Evolutionary conservation across 2,329 filamentous ascomycete genomes (phyloP).

Genomic region (Nigrograna mackinnonii): DNA sequence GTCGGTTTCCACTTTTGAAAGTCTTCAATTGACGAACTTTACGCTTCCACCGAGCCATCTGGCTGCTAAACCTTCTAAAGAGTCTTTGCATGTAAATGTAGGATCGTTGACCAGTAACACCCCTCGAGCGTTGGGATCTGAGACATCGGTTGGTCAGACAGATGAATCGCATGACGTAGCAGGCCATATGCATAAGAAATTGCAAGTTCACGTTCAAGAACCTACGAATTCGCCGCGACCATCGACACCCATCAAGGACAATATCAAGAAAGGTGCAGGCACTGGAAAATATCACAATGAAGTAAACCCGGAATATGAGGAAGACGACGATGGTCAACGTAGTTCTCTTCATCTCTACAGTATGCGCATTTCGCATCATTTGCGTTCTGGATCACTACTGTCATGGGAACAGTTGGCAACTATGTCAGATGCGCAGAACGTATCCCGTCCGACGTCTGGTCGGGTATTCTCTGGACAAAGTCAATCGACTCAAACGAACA

Average conservation of each 20-base stretch:
- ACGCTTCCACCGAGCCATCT: constrained; percentile 18
- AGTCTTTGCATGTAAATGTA: no score
- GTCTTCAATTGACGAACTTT: constrained; percentile 33
- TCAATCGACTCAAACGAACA: constrained; percentile 11
- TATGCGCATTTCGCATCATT: constrained; percentile 50
- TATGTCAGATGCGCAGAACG: constrained; percentile 18
- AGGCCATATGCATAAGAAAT: no score
- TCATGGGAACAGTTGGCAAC: constrained; percentile 38
- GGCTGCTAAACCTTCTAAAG: constrained; percentile 12
- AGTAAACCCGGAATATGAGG: constrained; percentile 8
- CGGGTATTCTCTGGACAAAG: constrained; percentile 24
- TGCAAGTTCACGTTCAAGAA: constrained; percentile 7
- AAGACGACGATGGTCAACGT: constrained; percentile 21
- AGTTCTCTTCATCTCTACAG: constrained; percentile 45
- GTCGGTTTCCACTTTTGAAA: constrained; percentile 30
- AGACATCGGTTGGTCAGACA: no score
- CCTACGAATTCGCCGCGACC: constrained; percentile 2
- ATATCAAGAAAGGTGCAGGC: neutral
- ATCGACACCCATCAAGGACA: constrained; percentile 6
- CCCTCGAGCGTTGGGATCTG: no score
- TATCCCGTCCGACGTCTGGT: constrained; percentile 14
- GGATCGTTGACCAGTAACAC: no score
- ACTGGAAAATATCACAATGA: neutral
- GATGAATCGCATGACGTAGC: no score
- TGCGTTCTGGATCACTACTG: constrained; percentile 46